Base-by-base conservation (phyloP, 306 rosid genomes). In the Malus sieversii region DNA sequence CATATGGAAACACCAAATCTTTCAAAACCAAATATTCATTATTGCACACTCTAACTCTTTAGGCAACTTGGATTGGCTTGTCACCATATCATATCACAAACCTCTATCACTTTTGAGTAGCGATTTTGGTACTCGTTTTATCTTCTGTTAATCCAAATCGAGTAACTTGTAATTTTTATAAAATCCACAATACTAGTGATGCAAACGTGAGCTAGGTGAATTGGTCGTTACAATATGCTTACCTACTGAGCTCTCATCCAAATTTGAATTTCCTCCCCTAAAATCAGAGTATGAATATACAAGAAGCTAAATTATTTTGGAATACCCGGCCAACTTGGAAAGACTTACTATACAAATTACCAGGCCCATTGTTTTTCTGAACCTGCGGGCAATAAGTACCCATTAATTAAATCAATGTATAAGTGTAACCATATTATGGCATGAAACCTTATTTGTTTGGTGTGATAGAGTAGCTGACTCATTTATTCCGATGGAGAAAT, bases 1-100 rank as follows among this genome's bases (percentile, higher is more conserved):
- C 62, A 22, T 68, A 68, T 77, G 75, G 46, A 77, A 46, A 46
- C 70, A 30, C 62, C 70, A 62, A 62, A 67, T 51, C 48, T 74
- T 74, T 63, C 48, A 63, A 20, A 18, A 64, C 19, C 66, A 62
- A 29, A 62, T 10, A 15, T 73, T 18, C 57, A 27, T 73, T 73
- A 60, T 73, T 73, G 59, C 77, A 25, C 27, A 15, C 55, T 53
- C 64, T n/a, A 18, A 71, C 18, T 2, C 8, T 48, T 48, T 14
- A 48, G 20, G 55, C 55, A 48, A 48, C 8, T 15, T 48, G 55
- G 55, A 15, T 48, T 15, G 5, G 20, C 20, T 48, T 48, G 19
- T 48, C 8, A 5, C 20, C 5, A 14, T 14, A 48, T 48, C 55
- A 15, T 48, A 15, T 48, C 55, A 58, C 76, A 72, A 38, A 72